Percentiles rank a stretch among this genome's conserved stretches.
Conservation (phyloP, 2,329 filamentous ascomycete species). For the Setomelanomma holmii region DNA sequence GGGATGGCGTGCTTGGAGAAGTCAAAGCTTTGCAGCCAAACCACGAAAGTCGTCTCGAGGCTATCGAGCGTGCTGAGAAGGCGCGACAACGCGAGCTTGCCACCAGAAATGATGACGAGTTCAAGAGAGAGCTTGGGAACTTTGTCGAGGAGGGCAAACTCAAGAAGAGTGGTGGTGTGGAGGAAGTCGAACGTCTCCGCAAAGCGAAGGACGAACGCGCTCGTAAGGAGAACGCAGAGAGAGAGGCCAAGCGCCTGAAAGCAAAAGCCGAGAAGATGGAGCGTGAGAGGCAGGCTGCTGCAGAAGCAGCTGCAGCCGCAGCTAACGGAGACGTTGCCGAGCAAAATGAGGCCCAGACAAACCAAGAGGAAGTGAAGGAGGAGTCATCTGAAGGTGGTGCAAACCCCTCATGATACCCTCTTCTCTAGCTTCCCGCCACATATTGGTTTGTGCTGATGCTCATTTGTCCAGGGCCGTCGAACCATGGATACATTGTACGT, state of each 20-base stretch:
- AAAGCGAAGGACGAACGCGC: slow-evolving; percentile 87
- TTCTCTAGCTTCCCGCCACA: slow-evolving; percentile 19
- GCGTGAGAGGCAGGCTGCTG: slow-evolving; percentile 39
- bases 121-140: slow-evolving; percentile 81
- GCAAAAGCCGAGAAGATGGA: slow-evolving; percentile 55
- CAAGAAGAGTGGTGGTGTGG: slow-evolving; percentile 94
- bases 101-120: slow-evolving; percentile 73
- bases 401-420: slow-evolving; percentile 38
- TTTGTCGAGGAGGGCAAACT: slow-evolving; percentile 92
- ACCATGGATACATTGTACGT: slow-evolving; percentile 28
- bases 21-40: slow-evolving; percentile 93
- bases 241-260: slow-evolving; percentile 56
- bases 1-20: slow-evolving; percentile 90
- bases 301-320: slow-evolving; percentile 33
- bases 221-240: slow-evolving; percentile 73
- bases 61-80: slow-evolving; percentile 96
- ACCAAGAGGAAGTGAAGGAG: slow-evolving; percentile 37
- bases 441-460: slow-evolving; percentile 32
- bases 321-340: slow-evolving; percentile 16
- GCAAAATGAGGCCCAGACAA: not conserved
- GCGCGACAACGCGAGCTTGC: slow-evolving; percentile 87
- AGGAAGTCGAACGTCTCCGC: slow-evolving; percentile 87
- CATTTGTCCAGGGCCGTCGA: slow-evolving; percentile 23
- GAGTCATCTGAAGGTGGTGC: slow-evolving; percentile 46
- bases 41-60: slow-evolving; percentile 89